phyloP scores from a whole-genome alignment of 2,329 filamentous ascomycete species.

The Ophioceras dolichostomum region DNA sequence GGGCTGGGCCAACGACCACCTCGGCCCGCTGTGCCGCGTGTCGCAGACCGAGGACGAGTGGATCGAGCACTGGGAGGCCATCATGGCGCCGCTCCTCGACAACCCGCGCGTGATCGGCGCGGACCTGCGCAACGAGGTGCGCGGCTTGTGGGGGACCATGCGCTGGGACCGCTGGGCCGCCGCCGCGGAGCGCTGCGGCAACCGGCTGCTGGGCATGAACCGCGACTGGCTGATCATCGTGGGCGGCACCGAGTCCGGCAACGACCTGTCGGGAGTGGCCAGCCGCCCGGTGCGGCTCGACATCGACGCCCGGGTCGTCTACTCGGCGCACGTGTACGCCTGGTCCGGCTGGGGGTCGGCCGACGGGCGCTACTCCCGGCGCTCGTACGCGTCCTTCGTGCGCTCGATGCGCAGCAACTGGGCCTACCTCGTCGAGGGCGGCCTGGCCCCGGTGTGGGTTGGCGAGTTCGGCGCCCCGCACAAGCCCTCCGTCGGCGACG shows the following conservation, averaged over 20 bases:
- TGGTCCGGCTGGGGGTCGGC: slow-evolving; percentile 59
- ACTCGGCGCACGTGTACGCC: slow-evolving; percentile 55
- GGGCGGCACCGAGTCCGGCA: slow-evolving; percentile 55
- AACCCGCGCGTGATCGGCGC: slow-evolving; percentile 53
- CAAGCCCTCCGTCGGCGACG: slow-evolving; percentile 39
- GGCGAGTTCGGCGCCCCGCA: slow-evolving; percentile 52
- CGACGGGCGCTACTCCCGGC: slow-evolving; percentile 46
- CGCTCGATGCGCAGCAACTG: slow-evolving; percentile 52
- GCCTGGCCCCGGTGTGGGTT: slow-evolving; percentile 53
- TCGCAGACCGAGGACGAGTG: slow-evolving; percentile 52
- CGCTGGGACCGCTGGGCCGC: slow-evolving; percentile 51
- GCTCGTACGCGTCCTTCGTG: slow-evolving; percentile 50
- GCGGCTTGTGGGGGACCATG: slow-evolving; percentile 58
- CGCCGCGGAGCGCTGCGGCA: slow-evolving; percentile 51
- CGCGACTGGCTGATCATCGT: slow-evolving; percentile 55
- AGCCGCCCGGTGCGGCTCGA: slow-evolving; percentile 45
- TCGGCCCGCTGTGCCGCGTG: slow-evolving; percentile 46
- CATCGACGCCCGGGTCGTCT: slow-evolving; percentile 44
- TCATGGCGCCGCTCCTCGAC: slow-evolving; percentile 46
- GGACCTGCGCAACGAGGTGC: slow-evolving; percentile 57
- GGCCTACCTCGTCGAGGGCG: slow-evolving; percentile 47
- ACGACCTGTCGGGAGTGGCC: slow-evolving; percentile 46
- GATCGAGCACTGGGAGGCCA: slow-evolving; percentile 52
- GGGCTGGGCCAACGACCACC: slow-evolving; percentile 53
- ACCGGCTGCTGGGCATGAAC: slow-evolving; percentile 46